Evolutionary conservation across 2,329 filamentous ascomycete genomes (phyloP).

Genomic region (Trematosphaeria pertusa): DNA sequence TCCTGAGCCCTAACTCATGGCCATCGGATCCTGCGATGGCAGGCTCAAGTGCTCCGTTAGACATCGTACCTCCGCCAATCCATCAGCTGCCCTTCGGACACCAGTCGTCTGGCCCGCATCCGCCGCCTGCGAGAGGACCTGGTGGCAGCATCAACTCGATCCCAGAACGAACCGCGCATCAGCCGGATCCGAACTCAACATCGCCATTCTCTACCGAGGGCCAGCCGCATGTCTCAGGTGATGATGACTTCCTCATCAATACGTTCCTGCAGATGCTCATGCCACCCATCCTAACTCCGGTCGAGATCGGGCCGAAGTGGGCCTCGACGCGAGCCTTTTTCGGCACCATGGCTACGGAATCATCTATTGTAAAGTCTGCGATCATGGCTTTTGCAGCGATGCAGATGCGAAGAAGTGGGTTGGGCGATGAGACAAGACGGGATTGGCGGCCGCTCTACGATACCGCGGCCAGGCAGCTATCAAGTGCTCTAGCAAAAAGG

Average conservation of each 20-base stretch:
- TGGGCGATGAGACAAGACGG: conserved; percentile 40
- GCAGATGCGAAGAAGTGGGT: conserved; percentile 44
- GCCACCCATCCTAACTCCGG: conserved; percentile 61
- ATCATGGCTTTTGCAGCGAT: conserved; percentile 62
- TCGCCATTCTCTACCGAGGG: conserved; percentile 40
- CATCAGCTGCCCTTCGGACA: conserved; percentile 27
- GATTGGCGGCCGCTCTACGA: conserved; percentile 45
- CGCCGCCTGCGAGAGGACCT: conserved; percentile 12
- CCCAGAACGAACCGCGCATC: conserved; percentile 20
- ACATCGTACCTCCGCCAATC: conserved; percentile 28
- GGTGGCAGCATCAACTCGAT: conserved; percentile 21
- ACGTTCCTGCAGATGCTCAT: conserved; percentile 58
- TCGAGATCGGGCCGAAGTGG: conserved; percentile 63
- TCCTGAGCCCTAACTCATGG: conserved; percentile 40
- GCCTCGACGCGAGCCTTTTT: conserved; percentile 58
- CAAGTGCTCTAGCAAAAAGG: conserved; percentile 22
- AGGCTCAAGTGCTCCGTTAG: conserved; percentile 15
- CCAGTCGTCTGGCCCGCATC: conserved; percentile 19
- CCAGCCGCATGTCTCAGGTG: conserved; percentile 22
- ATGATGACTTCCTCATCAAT: conserved; percentile 53
- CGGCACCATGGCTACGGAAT: conserved; percentile 56
- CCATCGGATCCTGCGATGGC: conserved; percentile 29
- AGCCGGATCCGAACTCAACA: conserved; percentile 29
- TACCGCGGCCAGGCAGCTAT: conserved; percentile 34
- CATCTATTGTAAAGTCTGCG: conserved; percentile 56